Percentiles rank a stretch among this genome's conserved stretches.
Evolutionary conservation across 176 grass and related monocot species (phyloP).

Genomic region (Zea luxurians): DNA sequence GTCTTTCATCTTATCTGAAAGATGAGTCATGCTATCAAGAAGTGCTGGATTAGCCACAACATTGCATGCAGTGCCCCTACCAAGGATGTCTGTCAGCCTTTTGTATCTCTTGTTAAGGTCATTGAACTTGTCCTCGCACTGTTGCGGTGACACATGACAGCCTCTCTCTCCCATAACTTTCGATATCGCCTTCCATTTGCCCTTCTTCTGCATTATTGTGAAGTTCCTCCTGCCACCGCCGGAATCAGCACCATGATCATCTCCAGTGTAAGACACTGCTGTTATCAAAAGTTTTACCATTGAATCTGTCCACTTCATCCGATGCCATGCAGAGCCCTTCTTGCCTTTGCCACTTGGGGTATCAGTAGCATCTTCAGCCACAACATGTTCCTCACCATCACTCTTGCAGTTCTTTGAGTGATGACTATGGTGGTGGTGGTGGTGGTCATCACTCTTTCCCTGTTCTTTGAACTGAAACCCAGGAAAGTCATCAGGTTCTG

Average conservation of each 20-base stretch:
- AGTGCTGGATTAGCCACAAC: constrained; percentile 74
- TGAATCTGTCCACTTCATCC: constrained; percentile 98
- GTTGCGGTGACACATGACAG: constrained; percentile 86
- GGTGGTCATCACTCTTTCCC: constrained; percentile 41
- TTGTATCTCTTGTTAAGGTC: constrained; percentile 99
- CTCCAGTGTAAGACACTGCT: constrained; percentile 72
- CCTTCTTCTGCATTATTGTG: constrained; percentile 84
- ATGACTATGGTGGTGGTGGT: constrained; percentile 39
- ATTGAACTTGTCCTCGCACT: constrained; percentile 99
- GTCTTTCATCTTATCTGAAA: constrained; percentile 89
- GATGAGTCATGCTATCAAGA: constrained; percentile 71
- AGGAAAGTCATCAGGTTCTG: constrained; percentile 47
- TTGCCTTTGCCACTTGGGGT: constrained; percentile 48
- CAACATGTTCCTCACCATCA: constrained; percentile 62
- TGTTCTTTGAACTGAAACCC: constrained; percentile 56
- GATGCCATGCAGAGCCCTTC: constrained; percentile 76
- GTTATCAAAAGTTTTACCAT: constrained; percentile 95
- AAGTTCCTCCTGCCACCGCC: constrained; percentile 52
- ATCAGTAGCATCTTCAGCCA: constrained; percentile 52
- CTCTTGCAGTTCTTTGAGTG: constrained; percentile 48
- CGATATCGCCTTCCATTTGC: constrained; percentile 95
- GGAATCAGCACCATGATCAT: constrained; percentile 64
- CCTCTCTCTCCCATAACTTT: constrained; percentile 77
- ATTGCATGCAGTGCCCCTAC: constrained; percentile 70
- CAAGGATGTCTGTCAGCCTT: constrained; percentile 89